These are phyloP conservation scores for Candida xyloterini DNA, from an alignment of 805 yeast genomes.

Conservation along the genomic window DNA sequence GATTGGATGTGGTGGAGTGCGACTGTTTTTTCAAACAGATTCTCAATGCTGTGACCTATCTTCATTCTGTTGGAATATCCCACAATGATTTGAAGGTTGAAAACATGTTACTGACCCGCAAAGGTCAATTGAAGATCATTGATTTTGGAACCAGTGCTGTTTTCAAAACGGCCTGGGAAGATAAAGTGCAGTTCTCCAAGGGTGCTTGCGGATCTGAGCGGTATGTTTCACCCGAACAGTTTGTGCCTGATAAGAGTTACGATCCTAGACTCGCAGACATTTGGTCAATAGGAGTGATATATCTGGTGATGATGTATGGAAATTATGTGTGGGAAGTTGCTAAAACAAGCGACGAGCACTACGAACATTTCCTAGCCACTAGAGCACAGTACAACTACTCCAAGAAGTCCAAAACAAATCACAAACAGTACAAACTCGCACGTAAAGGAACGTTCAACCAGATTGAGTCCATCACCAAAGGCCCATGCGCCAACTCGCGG, in stretches of 20 bases:
- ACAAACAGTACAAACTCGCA: slow-evolving; percentile 31
- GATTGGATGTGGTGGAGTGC: slow-evolving; percentile 62
- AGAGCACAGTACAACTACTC: slow-evolving; percentile 40
- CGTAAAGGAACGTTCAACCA: slow-evolving; percentile 44
- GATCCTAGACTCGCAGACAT: slow-evolving; percentile 82
- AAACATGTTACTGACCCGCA: slow-evolving; percentile 65
- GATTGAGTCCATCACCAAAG: slow-evolving; percentile 50
- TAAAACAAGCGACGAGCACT: slow-evolving; percentile 38
- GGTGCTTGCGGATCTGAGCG: slow-evolving; percentile 92
- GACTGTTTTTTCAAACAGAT: slow-evolving; percentile 91
- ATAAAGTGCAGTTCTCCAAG: slow-evolving; percentile 57
- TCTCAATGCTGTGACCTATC: slow-evolving; percentile 73
- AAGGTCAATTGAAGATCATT: slow-evolving; percentile 66
- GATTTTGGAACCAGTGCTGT: slow-evolving; percentile 94
- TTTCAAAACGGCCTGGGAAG: slow-evolving; percentile 87
- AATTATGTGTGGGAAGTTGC: slow-evolving; percentile 38
- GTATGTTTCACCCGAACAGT: slow-evolving; percentile 91
- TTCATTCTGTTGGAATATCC: slow-evolving; percentile 91
- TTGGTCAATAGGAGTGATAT: slow-evolving; percentile 85
- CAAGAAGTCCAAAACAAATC: slow-evolving; percentile 24
- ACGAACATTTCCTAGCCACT: slow-evolving; percentile 41
- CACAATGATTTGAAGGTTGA: slow-evolving; percentile 93
- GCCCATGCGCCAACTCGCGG: slow-evolving; percentile 40
- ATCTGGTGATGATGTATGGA: slow-evolving; percentile 58
- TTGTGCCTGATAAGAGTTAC: slow-evolving; percentile 47